Base-by-base conservation (phyloP, 2,329 filamentous ascomycete species). In the Arthrobotrys sphaeroides region DNA sequence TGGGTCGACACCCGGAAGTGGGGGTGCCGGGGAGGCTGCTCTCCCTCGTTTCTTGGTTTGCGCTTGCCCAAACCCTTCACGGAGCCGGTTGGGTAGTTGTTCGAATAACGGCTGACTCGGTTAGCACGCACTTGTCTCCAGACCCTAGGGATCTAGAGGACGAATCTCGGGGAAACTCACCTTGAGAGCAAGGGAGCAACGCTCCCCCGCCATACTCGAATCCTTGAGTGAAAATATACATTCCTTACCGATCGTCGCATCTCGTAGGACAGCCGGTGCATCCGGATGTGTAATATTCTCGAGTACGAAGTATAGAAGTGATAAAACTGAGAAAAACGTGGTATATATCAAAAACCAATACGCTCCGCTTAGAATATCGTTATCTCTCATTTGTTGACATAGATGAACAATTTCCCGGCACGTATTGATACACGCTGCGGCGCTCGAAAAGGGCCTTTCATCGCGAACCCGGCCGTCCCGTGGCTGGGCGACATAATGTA, bases 271-370 rank as follows among this genome's bases (percentile, higher is more conserved):
- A 77, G 96, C 93, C 60, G 90, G 87, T 4, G 90, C 90, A 0
- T 90, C 91, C 2, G 87, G 84, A 80, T 91, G 92, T 74, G 91
- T 88, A 0, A 91, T 90, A 77, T 94, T 94, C 81, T 94, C 92
- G 12, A 93, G 84, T 0, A 91, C 90, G 80, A 91, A 94, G 80
- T 92, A 95, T 0, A 94, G 85, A 49, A 95, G 84, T 0, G 92
- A 92, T 31, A 95, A 84, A 31, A 94, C 90, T 12, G 91, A 90
- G 80, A 93, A 94, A 83, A 93, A 94, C 13, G 91, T 90, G 1
- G 91, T 93, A 80, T 93, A 94, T 81, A 94, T 88, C 78, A 91
- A 91, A 80, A 94, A 94, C 92, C 92, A 95, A 82, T 93, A 94
- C 0, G 91, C 90, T 0, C 92, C 92, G 77, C 90, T 90, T n/a